A percentile compares a stretch with the other conserved stretches of the same genome.
These are phyloP conservation scores for Fusarium pilosicola DNA, from an alignment of 2,329 filamentous ascomycete genomes.

Conservation along the genomic window DNA sequence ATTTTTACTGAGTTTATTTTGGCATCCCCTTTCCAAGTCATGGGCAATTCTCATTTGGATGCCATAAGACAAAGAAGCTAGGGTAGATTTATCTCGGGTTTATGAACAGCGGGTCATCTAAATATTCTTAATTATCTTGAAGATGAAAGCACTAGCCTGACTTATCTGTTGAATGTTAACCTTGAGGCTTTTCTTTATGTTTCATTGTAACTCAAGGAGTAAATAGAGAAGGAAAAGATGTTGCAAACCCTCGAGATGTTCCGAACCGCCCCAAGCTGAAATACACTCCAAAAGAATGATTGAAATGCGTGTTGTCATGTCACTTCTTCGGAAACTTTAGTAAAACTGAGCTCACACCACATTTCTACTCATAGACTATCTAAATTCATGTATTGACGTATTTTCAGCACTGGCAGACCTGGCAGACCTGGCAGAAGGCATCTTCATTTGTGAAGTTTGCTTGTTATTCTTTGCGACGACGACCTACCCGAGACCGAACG, in stretches of 20 bases:
- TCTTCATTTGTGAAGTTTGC: background rate
- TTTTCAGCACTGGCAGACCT: too few relatives aligned
- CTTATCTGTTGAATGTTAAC: background rate
- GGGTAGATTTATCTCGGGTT: background rate
- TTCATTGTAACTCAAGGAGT: accelerated
- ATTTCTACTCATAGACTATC: background rate
- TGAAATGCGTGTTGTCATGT: too few relatives aligned
- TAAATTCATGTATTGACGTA: accelerated
- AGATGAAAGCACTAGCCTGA: too few relatives aligned
- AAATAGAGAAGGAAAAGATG: background rate
- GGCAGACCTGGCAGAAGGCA: too few relatives aligned
- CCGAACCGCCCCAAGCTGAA: too few relatives aligned
- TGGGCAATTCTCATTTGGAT: too few relatives aligned
- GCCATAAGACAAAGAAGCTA: too few relatives aligned
- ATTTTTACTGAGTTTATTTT: background rate
- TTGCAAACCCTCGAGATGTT: too few relatives aligned
- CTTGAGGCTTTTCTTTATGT: accelerated
- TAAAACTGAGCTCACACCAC: background rate
- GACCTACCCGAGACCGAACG: background rate
- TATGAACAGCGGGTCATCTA: background rate
- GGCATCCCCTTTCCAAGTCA: background rate
- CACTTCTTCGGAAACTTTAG: accelerated
- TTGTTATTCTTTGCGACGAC: background rate
- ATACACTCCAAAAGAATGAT: too few relatives aligned
- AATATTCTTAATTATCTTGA: too few relatives aligned